phyloP scores from a whole-genome alignment of 2,329 filamentous ascomycete species.

The Botryotinia narcissicola region DNA sequence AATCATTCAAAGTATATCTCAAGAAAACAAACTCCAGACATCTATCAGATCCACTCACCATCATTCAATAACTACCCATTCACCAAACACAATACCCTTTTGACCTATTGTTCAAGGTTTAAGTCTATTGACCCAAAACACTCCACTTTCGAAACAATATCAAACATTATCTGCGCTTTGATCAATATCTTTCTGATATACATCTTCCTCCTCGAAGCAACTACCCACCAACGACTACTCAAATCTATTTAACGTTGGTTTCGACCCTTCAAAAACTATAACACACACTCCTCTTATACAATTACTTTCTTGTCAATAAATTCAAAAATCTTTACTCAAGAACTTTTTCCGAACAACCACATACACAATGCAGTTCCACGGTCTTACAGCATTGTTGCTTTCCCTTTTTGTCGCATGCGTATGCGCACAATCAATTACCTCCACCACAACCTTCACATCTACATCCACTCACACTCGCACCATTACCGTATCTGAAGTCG shows the following conservation, averaged over 20 bases:
- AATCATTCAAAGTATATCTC: not conserved
- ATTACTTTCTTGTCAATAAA: slow-evolving; percentile 10
- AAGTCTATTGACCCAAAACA: slow-evolving; percentile 6
- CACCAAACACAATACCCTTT: not conserved
- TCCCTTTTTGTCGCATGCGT: slow-evolving; percentile 18
- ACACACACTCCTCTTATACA: not conserved
- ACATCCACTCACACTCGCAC: slow-evolving; percentile 13
- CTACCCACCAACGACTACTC: not conserved
- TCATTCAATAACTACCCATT: not conserved
- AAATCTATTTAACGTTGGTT: not conserved
- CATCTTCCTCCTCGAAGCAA: slow-evolving; percentile 2
- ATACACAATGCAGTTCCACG: slow-evolving; percentile 18
- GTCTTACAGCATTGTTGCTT: slow-evolving; percentile 13
- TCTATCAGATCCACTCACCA: not conserved
- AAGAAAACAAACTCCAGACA: not conserved
- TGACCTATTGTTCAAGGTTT: slow-evolving; percentile 3
- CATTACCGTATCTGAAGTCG: slow-evolving; percentile 15
- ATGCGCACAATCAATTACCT: slow-evolving; percentile 3
- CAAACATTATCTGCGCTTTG: not conserved
- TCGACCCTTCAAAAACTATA: slow-evolving; percentile 13
- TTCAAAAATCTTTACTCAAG: not conserved
- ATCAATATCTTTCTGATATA: slow-evolving; percentile 15
- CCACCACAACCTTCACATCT: slow-evolving; percentile 6
- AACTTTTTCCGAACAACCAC: not conserved
- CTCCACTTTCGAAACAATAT: slow-evolving; percentile 6